Percentiles rank a stretch among this genome's conserved stretches.
phyloP scores from a whole-genome alignment of 495 filamentous ascomycete species.

The Amphirosellinia nigrospora region DNA sequence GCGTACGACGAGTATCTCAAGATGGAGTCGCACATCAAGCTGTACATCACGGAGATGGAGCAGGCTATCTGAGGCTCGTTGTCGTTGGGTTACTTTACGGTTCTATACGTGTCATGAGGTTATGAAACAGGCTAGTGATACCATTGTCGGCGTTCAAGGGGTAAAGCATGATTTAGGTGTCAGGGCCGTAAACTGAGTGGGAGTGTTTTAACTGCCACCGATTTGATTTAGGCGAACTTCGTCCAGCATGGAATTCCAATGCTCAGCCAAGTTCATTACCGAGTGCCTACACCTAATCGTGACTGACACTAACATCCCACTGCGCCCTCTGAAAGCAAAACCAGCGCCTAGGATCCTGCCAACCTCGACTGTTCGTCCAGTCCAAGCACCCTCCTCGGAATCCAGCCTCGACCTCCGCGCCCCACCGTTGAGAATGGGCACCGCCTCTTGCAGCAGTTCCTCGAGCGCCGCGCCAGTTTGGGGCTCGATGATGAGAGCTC shows the following conservation, averaged over 20 bases:
- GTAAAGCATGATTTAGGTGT: conserved; percentile 7
- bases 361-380: conserved; percentile 70
- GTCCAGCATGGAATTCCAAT: not conserved
- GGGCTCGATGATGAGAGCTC: conserved; percentile 44
- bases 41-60: conserved; percentile 99
- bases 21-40: conserved; percentile 93
- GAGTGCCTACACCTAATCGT: conserved; percentile 32
- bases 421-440: conserved; percentile 70
- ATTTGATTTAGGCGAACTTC: not conserved
- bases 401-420: conserved; percentile 51
- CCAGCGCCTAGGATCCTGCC: conserved; percentile 72
- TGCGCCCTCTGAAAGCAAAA: conserved; percentile 61
- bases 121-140: conserved; percentile 31
- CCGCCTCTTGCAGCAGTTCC: conserved; percentile 57
- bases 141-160: conserved; percentile 42
- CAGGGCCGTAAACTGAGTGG: not conserved
- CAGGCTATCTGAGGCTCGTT: conserved; percentile 68
- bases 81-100: not conserved
- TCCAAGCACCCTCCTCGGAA: conserved; percentile 64
- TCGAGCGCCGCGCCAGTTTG: conserved; percentile 26
- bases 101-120: conserved; percentile 33
- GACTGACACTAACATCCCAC: conserved; percentile 35
- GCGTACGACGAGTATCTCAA: conserved; percentile 94
- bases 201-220: not conserved
- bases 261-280: not conserved